Evolutionary conservation across 371 early-diverging fungal genomes (phyloP).

Genomic region (Batrachochytrium dendrobatidis): DNA sequence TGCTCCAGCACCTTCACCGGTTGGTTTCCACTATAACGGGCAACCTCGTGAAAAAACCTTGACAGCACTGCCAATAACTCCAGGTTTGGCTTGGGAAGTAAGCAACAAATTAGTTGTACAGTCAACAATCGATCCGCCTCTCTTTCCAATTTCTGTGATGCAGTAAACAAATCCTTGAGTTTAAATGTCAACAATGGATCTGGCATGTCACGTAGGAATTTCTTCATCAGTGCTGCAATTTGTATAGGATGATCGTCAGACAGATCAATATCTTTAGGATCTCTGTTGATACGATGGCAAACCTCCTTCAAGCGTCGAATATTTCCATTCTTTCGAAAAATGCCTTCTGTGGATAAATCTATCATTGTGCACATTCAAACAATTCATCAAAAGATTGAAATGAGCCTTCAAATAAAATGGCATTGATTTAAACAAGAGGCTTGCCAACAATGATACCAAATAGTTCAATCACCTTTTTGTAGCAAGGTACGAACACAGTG

Average conservation of each 20-base stretch:
- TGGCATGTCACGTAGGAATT: slow-evolving; percentile 89
- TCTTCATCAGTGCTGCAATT: slow-evolving; percentile 88
- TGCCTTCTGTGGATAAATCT: slow-evolving; percentile 87
- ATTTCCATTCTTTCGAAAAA: slow-evolving; percentile 96
- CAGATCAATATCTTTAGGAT: slow-evolving; percentile 58
- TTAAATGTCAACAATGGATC: slow-evolving; percentile 88
- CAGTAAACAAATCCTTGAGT: slow-evolving; percentile 71
- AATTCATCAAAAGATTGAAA: neutral
- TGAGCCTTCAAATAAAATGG: neutral
- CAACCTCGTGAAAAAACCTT: slow-evolving; percentile 73
- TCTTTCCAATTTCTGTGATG: slow-evolving; percentile 58
- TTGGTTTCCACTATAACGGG: slow-evolving; percentile 23
- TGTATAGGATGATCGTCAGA: slow-evolving; percentile 76
- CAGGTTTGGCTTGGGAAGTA: slow-evolving; percentile 84
- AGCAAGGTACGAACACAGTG: slow-evolving; percentile 66
- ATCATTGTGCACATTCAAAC: neutral
- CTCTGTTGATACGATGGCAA: slow-evolving; percentile 62
- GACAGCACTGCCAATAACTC: slow-evolving; percentile 84
- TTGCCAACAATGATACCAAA: neutral
- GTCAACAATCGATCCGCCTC: slow-evolving; percentile 42
- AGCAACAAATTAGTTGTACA: slow-evolving; percentile 69
- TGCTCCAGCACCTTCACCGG: neutral
- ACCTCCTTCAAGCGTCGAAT: slow-evolving; percentile 76
- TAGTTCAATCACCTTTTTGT: slow-evolving; percentile 59
- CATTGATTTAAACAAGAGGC: neutral